Base-by-base conservation (phyloP, 2,329 filamentous ascomycete species). In the Pseudohalonectria lignicola region DNA sequence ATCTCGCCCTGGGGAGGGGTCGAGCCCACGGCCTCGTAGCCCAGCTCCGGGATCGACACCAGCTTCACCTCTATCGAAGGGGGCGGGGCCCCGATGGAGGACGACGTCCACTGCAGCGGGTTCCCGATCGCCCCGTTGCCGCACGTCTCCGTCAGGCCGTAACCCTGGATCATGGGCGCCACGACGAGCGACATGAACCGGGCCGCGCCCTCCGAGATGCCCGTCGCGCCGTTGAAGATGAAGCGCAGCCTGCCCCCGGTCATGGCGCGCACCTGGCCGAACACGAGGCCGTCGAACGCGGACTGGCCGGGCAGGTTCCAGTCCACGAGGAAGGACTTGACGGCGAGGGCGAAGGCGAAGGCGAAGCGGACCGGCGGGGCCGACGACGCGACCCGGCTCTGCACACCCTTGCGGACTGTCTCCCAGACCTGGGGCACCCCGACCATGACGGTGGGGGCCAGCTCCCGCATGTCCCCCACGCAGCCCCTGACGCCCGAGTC, bases 351-450 rank as follows among this genome's bases (percentile, higher is more conserved):
- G 26, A 67, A 67, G 76, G 75, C 80, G 70, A 98, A 98, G 44
- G 96, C 62, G 50, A 80, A 79, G 61, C 71, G 79, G 41, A 81
- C 71, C 31, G 96, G 41, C n/a, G 71, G 60, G 51, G 79, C 79
- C 44, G 82, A 74, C 41, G 72, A 66, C 54, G 84, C 81, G 43
- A 96, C 79, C 60, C 87, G 86, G 50, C 67, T 63, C 46, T 90
- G 67, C 51, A 98, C 84, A 39, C 92, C 92, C 69, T 98, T 98
- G 69, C 87, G 90, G 52, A 98, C 82, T 1, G 86, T 88, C 64
- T 98, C 92, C 88, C 90, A 98, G 23, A 98, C 82, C 41, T 93
- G 88, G 2, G 92, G 92, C 3, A 98, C 92, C 57, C 92, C 92
- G 29, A 95, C 83, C 56, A 98, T 74, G 54, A 95, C 74, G 2